Percentiles rank a stretch among this genome's conserved stretches.
phyloP scores from a whole-genome alignment of 495 filamentous ascomycete species.

The Xylaria grammica region DNA sequence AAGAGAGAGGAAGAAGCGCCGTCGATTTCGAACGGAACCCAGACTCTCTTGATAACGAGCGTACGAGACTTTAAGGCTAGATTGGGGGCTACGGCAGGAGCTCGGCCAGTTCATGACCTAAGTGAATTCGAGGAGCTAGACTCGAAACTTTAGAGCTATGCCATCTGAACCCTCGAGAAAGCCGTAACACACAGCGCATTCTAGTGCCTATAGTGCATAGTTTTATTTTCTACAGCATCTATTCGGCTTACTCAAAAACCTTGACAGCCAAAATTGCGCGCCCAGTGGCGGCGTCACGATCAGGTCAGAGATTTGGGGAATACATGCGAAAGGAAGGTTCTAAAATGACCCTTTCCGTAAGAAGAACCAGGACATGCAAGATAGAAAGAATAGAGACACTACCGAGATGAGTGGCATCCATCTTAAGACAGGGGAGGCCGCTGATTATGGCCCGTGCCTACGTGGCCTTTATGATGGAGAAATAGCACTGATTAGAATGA shows the following conservation, averaged over 20 bases:
- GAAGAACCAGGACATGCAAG: neutral
- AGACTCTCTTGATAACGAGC: constrained; percentile 66
- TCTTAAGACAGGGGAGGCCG: neutral
- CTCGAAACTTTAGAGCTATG: constrained; percentile 65
- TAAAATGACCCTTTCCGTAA: neutral
- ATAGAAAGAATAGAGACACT: constrained; percentile 9
- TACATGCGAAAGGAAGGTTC: neutral
- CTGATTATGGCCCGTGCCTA: neutral
- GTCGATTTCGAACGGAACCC: constrained; percentile 46
- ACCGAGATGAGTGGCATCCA: neutral
- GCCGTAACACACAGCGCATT: neutral
- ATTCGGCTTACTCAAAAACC: neutral
- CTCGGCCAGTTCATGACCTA: constrained; percentile 73
- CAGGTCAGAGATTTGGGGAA: neutral
- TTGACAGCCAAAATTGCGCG: neutral
- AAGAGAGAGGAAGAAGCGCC: constrained; percentile 33
- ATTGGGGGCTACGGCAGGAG: constrained; percentile 69
- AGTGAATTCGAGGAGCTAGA: constrained; percentile 83
- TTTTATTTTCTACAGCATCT: neutral
- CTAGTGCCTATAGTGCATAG: neutral
- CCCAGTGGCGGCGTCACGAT: neutral
- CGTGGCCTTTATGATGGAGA: constrained; percentile 4
- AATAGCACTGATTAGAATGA: constrained; percentile 7
- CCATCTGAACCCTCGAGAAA: neutral
- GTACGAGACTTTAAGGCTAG: constrained; percentile 78